Evolutionary conservation across 768 basidiomycete species (phyloP).

Genomic region (Candolleomyces efflorescens): DNA sequence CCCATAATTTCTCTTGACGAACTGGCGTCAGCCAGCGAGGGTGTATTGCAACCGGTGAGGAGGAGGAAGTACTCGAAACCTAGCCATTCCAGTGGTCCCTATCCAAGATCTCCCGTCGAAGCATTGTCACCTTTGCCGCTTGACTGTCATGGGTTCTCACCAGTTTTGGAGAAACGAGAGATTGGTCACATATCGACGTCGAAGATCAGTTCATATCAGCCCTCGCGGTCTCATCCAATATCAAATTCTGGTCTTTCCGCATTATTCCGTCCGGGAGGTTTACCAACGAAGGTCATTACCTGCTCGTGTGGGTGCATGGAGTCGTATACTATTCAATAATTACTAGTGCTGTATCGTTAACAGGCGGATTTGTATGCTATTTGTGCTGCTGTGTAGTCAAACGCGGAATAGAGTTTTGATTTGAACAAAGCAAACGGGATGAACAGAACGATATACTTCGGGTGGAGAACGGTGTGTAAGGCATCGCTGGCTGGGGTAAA

Average conservation of each 20-base stretch:
- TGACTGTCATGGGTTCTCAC: conserved; percentile 15
- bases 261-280: background rate
- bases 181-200: background rate
- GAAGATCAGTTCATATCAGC: conserved; percentile 13
- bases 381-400: background rate
- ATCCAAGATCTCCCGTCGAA: background rate
- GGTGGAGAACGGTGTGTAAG: background rate
- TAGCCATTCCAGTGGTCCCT: background rate
- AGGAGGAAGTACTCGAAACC: background rate
- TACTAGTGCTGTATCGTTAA: background rate
- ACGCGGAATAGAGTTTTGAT: background rate
- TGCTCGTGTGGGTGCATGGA: conserved; percentile 37
- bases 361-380: background rate
- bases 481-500: background rate
- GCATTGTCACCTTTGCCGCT: conserved; percentile 15
- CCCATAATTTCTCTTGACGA: conserved; percentile 40
- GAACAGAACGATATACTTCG: too few relatives aligned
- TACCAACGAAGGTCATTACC: background rate
- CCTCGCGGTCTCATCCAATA: conserved; percentile 14
- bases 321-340: conserved; percentile 19
- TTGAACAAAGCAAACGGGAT: too few relatives aligned
- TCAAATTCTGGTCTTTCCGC: conserved; percentile 9
- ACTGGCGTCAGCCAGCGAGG: conserved; percentile 37
- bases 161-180: conserved; percentile 1
- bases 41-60: background rate